Base-by-base conservation (phyloP, 805 yeast species). In the Komagataella populi region DNA sequence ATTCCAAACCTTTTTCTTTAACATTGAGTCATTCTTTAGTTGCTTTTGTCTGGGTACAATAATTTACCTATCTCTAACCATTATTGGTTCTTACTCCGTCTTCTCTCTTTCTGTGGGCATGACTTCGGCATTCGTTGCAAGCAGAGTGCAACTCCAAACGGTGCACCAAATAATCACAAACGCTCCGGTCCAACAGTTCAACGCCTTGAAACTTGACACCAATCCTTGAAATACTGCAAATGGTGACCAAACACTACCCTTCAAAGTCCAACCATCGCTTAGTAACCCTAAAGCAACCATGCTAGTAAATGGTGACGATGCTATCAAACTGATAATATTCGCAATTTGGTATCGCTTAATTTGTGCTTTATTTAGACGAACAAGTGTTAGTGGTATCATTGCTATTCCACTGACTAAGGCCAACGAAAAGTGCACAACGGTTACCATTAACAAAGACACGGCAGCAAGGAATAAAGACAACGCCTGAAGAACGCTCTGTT, bases 131-230 rank as follows among this genome's bases (percentile, higher is more conserved):
- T 30, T 30, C 10, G 39, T 14, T 10, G 39, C 39, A 10, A 30
- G 39, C 10, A 30, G 39, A 30, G 39, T 30, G 3, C 39, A 30
- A 30, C 39, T 30, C 39, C 39, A 30, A 30, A 14, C 14, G 4
- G 39, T 95, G 44, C 81, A 63, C 96, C 96, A 85, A 45, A 83
- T 68, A 46, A 80, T 71, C 1, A 89, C 61, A 23, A 87, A 75
- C 52, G 78, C 74, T 90, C 96, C 88, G 0, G 96, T 85, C 90
- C 96, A 88, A 53, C 85, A 82, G 52, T 84, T 84, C 52, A 86
- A 66, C 44, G 81, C 78, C 23, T 70, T 60, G 84, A 90, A 86
- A 3, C 87, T 78, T 23, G 76, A 70, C 8, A 82, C 62, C n/a
- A 89, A 67, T 0, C 80, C 79, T 18, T 65, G 60, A 51, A 83